Evolutionary conservation across 2,329 filamentous ascomycete genomes (phyloP).

Genomic region (Aspergillus pseudoterreus): DNA sequence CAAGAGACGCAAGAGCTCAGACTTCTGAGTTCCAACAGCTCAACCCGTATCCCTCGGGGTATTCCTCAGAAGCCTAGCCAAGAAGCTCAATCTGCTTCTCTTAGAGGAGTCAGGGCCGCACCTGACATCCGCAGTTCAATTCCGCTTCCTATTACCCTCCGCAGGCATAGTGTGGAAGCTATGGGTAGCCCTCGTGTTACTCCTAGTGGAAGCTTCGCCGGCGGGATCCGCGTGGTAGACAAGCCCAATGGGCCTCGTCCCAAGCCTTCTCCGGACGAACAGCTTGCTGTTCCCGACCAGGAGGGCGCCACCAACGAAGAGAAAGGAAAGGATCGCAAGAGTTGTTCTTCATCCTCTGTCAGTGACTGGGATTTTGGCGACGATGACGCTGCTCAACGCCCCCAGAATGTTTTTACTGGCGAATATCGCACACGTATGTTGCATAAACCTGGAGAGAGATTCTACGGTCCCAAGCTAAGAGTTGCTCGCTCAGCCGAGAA

Average conservation of each 20-base stretch:
- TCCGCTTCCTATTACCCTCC: constrained; percentile 13
- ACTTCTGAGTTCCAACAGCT: neutral
- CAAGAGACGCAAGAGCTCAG: neutral
- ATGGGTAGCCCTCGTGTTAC: neutral
- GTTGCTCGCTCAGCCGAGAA: constrained; percentile 25
- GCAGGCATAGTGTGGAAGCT: constrained; percentile 6
- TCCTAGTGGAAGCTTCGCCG: neutral
- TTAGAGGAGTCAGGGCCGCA: constrained; percentile 9
- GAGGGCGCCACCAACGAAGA: neutral
- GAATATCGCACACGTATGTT: constrained; percentile 17
- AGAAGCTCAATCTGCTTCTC: constrained; percentile 1
- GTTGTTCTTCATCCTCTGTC: constrained; percentile 7
- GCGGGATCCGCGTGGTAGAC: constrained; percentile 6
- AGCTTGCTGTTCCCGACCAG: neutral
- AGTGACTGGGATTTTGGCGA: constrained; percentile 21
- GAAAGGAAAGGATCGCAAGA: neutral
- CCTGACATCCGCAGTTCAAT: constrained; percentile 15
- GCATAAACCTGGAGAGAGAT: constrained; percentile 5
- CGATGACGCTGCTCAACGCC: constrained; percentile 24
- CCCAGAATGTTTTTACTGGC: constrained; percentile 19
- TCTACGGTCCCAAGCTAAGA: constrained; percentile 21
- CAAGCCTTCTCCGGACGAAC: neutral
- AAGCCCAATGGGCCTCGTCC: constrained; percentile 10
- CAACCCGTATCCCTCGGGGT: constrained; percentile 4
- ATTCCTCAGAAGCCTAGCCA: constrained; percentile 2